These are phyloP conservation scores for Cercospora janseana DNA, from an alignment of 2,329 filamentous ascomycete genomes.

Conservation along the genomic window DNA sequence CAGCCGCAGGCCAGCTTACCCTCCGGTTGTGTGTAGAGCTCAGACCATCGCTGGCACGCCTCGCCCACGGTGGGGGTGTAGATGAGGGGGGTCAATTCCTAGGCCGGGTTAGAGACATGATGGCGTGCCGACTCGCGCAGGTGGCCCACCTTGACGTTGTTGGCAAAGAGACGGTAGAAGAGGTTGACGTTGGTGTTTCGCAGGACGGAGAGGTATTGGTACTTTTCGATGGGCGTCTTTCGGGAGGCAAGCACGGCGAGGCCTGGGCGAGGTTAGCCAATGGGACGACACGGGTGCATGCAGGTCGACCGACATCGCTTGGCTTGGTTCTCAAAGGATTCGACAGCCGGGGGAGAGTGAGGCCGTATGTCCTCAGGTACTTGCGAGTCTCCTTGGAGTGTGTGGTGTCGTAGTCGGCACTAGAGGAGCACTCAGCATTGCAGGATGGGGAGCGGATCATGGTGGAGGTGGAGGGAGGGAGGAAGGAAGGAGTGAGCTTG, in stretches of 20 bases:
- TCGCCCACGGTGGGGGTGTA: slow-evolving; percentile 92
- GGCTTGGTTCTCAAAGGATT: slow-evolving; percentile 51
- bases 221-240: slow-evolving; percentile 73
- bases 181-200: slow-evolving; percentile 75
- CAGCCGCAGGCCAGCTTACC: slow-evolving; percentile 48
- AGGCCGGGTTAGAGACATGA: slow-evolving; percentile 28
- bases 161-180: slow-evolving; percentile 78
- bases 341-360: slow-evolving; percentile 52
- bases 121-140: not conserved
- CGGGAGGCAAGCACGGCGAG: slow-evolving; percentile 72
- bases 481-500: not conserved
- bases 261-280: slow-evolving; percentile 49
- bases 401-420: slow-evolving; percentile 50
- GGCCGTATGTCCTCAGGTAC: slow-evolving; percentile 53
- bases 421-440: slow-evolving; percentile 18
- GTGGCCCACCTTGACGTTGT: slow-evolving; percentile 59
- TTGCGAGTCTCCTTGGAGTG: slow-evolving; percentile 51
- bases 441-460: not conserved
- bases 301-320: slow-evolving; percentile 46
- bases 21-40: slow-evolving; percentile 92
- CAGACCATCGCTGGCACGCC: slow-evolving; percentile 93
- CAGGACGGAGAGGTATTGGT: slow-evolving; percentile 74
- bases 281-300: not conserved
- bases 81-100: slow-evolving; percentile 78
- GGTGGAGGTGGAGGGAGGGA: not conserved